phyloP scores from a whole-genome alignment of 2,329 filamentous ascomycete species.

The Colletotrichum scovillei region DNA sequence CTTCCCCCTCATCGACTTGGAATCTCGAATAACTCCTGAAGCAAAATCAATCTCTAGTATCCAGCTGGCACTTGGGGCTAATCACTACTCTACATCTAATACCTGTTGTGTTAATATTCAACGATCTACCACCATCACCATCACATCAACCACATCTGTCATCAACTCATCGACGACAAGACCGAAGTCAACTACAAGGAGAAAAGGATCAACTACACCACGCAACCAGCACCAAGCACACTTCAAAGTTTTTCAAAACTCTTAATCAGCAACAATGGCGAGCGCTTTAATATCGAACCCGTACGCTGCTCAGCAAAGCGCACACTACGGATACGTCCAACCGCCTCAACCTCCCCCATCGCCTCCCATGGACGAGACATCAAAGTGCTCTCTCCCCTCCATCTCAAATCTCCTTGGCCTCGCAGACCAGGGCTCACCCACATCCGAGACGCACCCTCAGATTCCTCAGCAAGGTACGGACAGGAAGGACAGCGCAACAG shows the following conservation, averaged over 20 bases:
- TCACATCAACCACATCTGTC: constrained; percentile 20
- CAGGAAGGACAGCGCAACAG: constrained; percentile 10
- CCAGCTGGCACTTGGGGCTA: constrained; percentile 50
- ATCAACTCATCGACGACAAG: constrained; percentile 25
- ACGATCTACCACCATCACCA: not conserved
- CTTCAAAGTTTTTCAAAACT: not conserved
- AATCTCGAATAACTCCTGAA: constrained; percentile 38
- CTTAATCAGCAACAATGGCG: constrained; percentile 37
- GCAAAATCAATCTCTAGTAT: constrained; percentile 44
- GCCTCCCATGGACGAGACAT: constrained; percentile 77
- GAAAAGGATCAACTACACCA: constrained; percentile 1
- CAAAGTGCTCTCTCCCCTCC: constrained; percentile 88
- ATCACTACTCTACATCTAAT: constrained; percentile 41
- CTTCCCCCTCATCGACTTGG: constrained; percentile 36
- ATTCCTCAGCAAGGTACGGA: constrained; percentile 37
- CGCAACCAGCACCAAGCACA: constrained; percentile 37
- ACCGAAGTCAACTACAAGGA: constrained; percentile 13
- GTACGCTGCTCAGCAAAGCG: constrained; percentile 57
- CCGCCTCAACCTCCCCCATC: constrained; percentile 77
- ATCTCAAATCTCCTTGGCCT: constrained; percentile 91
- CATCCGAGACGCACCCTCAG: constrained; percentile 64
- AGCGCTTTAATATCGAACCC: constrained; percentile 48
- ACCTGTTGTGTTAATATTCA: constrained; percentile 40
- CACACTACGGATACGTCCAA: constrained; percentile 61
- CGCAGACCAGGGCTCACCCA: constrained; percentile 76